Percentiles rank a stretch among this genome's conserved stretches.
phyloP scores from a whole-genome alignment of 306 rosid genomes.

The Vigna trinervia region DNA sequence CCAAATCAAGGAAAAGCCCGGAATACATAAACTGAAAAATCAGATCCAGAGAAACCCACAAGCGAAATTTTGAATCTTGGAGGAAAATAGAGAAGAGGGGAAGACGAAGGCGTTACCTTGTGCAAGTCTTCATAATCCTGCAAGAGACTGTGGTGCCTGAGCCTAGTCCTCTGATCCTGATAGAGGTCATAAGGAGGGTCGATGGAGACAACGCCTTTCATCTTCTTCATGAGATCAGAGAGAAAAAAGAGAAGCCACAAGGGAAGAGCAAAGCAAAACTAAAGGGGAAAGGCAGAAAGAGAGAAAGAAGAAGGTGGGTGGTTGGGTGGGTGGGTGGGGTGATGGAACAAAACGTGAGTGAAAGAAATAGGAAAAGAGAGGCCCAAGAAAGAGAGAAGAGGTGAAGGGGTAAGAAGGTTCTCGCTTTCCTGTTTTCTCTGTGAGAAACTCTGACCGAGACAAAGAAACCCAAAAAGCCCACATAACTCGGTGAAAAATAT shows the following conservation, averaged over 20 bases:
- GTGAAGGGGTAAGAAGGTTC: constrained; percentile 65
- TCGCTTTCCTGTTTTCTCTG: constrained; percentile 91
- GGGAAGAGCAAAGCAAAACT: constrained; percentile 23
- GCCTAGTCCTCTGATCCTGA: constrained; percentile 63
- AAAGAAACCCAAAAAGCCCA: constrained; percentile 93
- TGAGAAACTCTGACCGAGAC: constrained; percentile 92
- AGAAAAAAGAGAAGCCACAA: constrained; percentile 47
- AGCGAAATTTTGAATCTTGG: constrained; percentile 32
- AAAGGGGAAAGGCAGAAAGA: constrained; percentile 25
- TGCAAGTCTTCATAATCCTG: constrained; percentile 81
- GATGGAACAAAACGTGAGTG: constrained; percentile 44
- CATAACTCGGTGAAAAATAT: constrained; percentile 95
- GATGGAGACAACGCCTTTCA: constrained; percentile 62
- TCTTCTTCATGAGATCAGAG: constrained; percentile 76
- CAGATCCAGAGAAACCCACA: constrained; percentile 59
- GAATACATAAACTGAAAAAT: constrained; percentile 39
- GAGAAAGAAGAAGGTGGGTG: constrained; percentile 39
- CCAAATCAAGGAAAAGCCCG: constrained; percentile 43
- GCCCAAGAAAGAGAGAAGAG: constrained; percentile 26
- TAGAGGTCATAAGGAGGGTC: constrained; percentile 52
- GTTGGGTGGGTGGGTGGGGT: constrained; percentile 9
- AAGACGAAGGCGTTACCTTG: constrained; percentile 54
- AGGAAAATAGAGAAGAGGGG: constrained; percentile 5
- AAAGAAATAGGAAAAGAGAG: constrained; percentile 22
- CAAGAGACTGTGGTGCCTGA: constrained; percentile 84